Base-by-base conservation (phyloP, 1,284 basidiomycete species). In the Microbotryum intermedium region DNA sequence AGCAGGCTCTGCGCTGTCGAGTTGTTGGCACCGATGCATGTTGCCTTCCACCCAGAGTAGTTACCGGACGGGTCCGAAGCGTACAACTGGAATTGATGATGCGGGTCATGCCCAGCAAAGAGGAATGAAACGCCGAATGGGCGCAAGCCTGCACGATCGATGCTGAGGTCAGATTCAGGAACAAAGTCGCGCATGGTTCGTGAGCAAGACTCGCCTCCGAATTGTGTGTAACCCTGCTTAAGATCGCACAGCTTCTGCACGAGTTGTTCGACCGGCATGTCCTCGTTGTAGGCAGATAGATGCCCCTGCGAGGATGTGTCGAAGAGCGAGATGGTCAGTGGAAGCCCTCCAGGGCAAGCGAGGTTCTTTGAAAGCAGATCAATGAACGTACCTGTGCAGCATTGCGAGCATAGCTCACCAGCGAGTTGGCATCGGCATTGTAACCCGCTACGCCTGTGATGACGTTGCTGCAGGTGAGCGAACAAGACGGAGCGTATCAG, bases 191-290 rank as follows among this genome's bases (percentile, higher is more conserved):
- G 28, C 18, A 20, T 8, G 28, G 5, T 20, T 29, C 2, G 29
- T 29, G 18, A 10, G 11, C 20, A n/a, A 16, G 7, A 74, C 81
- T 65, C 70, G 87, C 91, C 93, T 79, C 94, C 94, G 67, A 85
- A 95, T 74, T 98, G 94, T 50, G 94, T 98, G 75, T 97, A 98
- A 10, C 93, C 92, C 75, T 98, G 94, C 79, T 98, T 98, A 80
- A 97, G 84, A 77, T 98, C 90, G 72, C 94, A 97, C 65, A 98
- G 77, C 60, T 87, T 81, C 75, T 97, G 92, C 23, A 92, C 88
- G 59, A 98, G 84, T 70, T 95, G 81, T 75, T 98, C 94, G 34
- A 97, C 94, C 11, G 94, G 94, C 70, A 98, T 97, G 73, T 97
- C 92, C 76, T 97, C 91, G 72, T 97, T 90, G 78, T 95, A 98